Evolutionary conservation across 352 stramenopile genomes (phyloP), one percentile per base, ranked within the genome.

Genomic region (Phytopythium boreale): DNA sequence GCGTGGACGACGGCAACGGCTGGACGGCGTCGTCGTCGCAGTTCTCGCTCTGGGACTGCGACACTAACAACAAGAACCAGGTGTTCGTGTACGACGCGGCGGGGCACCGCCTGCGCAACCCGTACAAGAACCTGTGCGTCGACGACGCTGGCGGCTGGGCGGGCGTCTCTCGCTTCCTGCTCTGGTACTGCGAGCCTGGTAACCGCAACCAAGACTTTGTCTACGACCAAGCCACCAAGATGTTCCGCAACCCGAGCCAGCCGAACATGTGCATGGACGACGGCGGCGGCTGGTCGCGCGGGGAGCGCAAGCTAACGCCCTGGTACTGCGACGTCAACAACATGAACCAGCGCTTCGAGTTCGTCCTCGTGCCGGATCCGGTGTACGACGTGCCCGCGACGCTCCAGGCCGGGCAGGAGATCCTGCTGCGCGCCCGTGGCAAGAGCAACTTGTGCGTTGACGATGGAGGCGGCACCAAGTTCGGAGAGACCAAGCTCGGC

Each of bases 201-300:
- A 63, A 24, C 26, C 19, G 24, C 5, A 17, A 51, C n/a, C 26
- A 39, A 10, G 26, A 56, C 20, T 56, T 47, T 6, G 62, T 61
- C 61, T 73, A 59, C 59, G 70, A 80, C 19, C 24, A 62, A 4
- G 57, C 62, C 20, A 79, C 56, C 19, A 50, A 68, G 55, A 67
- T 72, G 63, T 49, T 79, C 29, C 62, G 59, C 22, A 76, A 68
- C 62, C 66, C 72, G 9, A 52, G 31, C 41, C 74, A 76, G 58
- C 24, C 44, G 37, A 64, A 69, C 27, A 58, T 80, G 56, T 80
- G 73, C 59, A 61, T 77, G 44, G 68, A 81, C 37, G 68, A 80
- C 56, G 73, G 62, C 31, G 61, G 64, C 20, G 64, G 55, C n/a
- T 29, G 20, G 20, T 52, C 46, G 4, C 46, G 46, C 46, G 46